Base-by-base conservation (phyloP, 768 basidiomycete species). In the Baorangia bicolor region DNA sequence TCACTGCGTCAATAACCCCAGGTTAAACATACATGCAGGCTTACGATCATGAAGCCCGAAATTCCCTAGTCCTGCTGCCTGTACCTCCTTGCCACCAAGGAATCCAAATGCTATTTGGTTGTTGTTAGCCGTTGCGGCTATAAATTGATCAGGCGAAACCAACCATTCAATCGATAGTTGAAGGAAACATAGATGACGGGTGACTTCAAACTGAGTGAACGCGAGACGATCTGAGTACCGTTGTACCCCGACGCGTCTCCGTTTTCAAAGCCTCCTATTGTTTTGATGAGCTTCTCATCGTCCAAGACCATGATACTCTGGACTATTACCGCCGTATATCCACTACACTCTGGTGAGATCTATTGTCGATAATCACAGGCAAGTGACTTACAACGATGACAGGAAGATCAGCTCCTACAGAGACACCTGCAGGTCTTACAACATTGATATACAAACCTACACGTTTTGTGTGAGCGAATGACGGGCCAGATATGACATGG, bases 11-110 rank as follows among this genome's bases (percentile, higher is more conserved):
- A 47, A n/a, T 16, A 11, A 1, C 18, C 2, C 14, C 5, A 30
- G 4, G n/a, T n/a, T 10, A 12, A 27, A 33, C 10, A 44, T 3
- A 14, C 2, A 16, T 2, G 11, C 3, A 30, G 11, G 44, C 62
- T 41, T 34, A 71, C 70, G 67, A 60, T 79, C 78, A 52, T 60
- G 58, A 18, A 80, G 59, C 18, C 37, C n/a, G n/a, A n/a, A n/a
- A n/a, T n/a, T n/a, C n/a, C n/a, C n/a, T n/a, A n/a, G n/a, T n/a
- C n/a, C n/a, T n/a, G n/a, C n/a, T n/a, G n/a, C n/a, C n/a, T n/a
- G n/a, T n/a, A n/a, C n/a, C n/a, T n/a, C n/a, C n/a, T 62, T 60
- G 2, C 69, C 62, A 5, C 59, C 69, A 12, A 68, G 60, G 53
- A 72, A 73, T 30, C 65, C 71, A 48, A 70, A 67, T 2, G 67